phyloP scores from a whole-genome alignment of 2,329 filamentous ascomycete genomes.

The Aspergillus brunneoviolaceus region DNA sequence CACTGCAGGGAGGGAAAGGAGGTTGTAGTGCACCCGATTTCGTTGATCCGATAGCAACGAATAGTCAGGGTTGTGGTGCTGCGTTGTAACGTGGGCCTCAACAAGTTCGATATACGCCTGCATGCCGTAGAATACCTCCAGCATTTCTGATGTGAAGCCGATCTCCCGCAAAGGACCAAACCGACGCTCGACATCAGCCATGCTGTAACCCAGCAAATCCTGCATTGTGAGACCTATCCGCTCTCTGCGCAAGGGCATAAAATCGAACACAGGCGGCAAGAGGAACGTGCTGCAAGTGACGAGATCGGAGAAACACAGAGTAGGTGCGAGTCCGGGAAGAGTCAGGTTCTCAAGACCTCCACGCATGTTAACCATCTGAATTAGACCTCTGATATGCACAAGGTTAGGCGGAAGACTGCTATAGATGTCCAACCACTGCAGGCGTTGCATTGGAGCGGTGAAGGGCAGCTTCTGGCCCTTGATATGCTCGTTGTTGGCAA shows the following conservation, averaged over 20 bases:
- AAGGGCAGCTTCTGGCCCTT: slow-evolving; percentile 27
- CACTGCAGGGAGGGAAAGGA: slow-evolving; percentile 33
- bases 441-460: slow-evolving; percentile 33
- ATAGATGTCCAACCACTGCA: slow-evolving; percentile 41
- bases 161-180: slow-evolving; percentile 25
- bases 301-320: slow-evolving; percentile 38
- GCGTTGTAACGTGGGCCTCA: slow-evolving; percentile 21
- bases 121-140: slow-evolving; percentile 33
- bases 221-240: slow-evolving; percentile 23
- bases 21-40: slow-evolving; percentile 39
- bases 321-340: slow-evolving; percentile 37
- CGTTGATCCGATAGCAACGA: slow-evolving; percentile 37
- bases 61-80: slow-evolving; percentile 18
- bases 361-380: slow-evolving; percentile 36
- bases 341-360: slow-evolving; percentile 39
- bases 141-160: slow-evolving; percentile 30
- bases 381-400: slow-evolving; percentile 35
- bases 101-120: slow-evolving; percentile 32
- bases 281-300: slow-evolving; percentile 28
- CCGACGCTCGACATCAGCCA: slow-evolving; percentile 25
- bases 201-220: slow-evolving; percentile 27
- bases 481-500: slow-evolving; percentile 20
- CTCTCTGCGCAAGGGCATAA: slow-evolving; percentile 24
- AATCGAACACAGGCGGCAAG: slow-evolving; percentile 26
- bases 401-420: slow-evolving; percentile 35